These are phyloP conservation scores for Petasospora fabianii DNA, from an alignment of 1,139 yeast genomes.

Conservation along the genomic window DNA sequence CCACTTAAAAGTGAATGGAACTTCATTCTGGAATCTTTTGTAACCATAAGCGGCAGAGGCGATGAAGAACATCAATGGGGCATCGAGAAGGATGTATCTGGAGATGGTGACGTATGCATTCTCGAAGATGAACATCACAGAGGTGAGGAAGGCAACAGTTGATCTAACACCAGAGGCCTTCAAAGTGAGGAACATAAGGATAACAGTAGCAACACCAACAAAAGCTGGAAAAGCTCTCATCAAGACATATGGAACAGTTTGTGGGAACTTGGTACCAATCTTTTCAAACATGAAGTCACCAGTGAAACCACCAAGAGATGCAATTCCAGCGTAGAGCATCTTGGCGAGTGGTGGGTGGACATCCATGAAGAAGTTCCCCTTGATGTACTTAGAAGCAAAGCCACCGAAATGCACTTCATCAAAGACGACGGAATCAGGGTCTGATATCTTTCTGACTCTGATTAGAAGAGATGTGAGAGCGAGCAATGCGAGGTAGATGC, in stretches of 20 bases:
- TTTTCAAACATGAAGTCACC: slow-evolving; percentile 71
- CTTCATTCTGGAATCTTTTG: slow-evolving; percentile 76
- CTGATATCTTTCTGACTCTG: slow-evolving; percentile 57
- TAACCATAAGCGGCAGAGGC: slow-evolving; percentile 80
- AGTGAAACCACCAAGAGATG: slow-evolving; percentile 65
- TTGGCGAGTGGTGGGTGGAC: slow-evolving; percentile 95
- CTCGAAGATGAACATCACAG: slow-evolving; percentile 70
- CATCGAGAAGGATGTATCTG: slow-evolving; percentile 83
- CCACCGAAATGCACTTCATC: slow-evolving; percentile 91
- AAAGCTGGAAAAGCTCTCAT: slow-evolving; percentile 88
- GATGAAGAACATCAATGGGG: slow-evolving; percentile 87
- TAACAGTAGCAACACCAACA: slow-evolving; percentile 75
- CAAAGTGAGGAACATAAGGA: slow-evolving; percentile 75
- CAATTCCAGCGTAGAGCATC: slow-evolving; percentile 80
- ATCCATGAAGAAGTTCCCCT: slow-evolving; percentile 78
- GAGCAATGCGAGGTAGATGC: slow-evolving; percentile 43
- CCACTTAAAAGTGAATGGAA: slow-evolving; percentile 70
- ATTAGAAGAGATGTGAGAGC: slow-evolving; percentile 51
- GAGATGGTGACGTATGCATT: slow-evolving; percentile 87
- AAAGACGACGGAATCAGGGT: slow-evolving; percentile 82
- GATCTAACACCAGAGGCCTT: slow-evolving; percentile 85
- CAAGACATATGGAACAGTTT: slow-evolving; percentile 61
- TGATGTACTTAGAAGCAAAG: slow-evolving; percentile 70
- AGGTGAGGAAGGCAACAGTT: slow-evolving; percentile 63
- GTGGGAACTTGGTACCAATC: slow-evolving; percentile 66